Percentiles rank a stretch among this genome's conserved stretches.
Evolutionary conservation across 768 basidiomycete species (phyloP).

Genomic region (Phylloporus sp.): DNA sequence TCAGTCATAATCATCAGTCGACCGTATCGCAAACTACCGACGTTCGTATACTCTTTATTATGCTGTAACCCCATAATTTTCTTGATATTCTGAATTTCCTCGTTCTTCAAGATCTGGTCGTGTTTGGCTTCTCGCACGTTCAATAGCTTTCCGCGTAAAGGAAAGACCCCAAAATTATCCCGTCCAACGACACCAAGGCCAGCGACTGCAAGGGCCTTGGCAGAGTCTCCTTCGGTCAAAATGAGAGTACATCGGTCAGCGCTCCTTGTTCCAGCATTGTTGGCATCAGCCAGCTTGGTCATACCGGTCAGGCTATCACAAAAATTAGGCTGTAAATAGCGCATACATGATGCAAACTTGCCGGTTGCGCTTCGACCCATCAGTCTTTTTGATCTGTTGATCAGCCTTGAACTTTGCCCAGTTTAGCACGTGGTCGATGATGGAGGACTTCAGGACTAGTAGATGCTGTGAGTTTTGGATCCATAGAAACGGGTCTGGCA

Average conservation of each 20-base stretch:
- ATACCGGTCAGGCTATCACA: constrained; percentile 73
- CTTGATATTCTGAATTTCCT: constrained; percentile 95
- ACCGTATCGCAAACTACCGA: constrained; percentile 78
- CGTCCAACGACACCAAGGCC: constrained; percentile 93
- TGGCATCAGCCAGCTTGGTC: constrained; percentile 92
- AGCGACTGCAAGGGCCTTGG: constrained; percentile 93
- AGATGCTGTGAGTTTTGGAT: constrained; percentile 1
- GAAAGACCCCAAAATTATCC: constrained; percentile 97
- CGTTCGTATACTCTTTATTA: constrained; percentile 77
- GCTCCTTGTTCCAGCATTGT: constrained; percentile 86
- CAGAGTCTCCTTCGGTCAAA: constrained; percentile 98
- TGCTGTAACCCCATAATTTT: constrained; percentile 97
- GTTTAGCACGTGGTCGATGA: constrained; percentile 87
- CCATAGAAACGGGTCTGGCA: constrained; percentile 11
- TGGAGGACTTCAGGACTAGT: constrained; percentile 79
- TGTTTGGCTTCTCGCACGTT: constrained; percentile 97
- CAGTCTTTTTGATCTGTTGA: constrained; percentile 93
- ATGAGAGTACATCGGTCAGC: constrained; percentile 89
- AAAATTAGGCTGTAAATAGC: neutral
- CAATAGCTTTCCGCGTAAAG: constrained; percentile 90
- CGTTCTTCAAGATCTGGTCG: constrained; percentile 97
- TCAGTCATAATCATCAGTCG: constrained; percentile 99
- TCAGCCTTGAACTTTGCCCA: constrained; percentile 99
- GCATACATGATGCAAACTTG: constrained; percentile 26
- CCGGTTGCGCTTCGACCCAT: constrained; percentile 87